Evolutionary conservation across 2,329 filamentous ascomycete species (phyloP), one percentile per base, ranked within the genome.

Genomic region (Nemania sp.): DNA sequence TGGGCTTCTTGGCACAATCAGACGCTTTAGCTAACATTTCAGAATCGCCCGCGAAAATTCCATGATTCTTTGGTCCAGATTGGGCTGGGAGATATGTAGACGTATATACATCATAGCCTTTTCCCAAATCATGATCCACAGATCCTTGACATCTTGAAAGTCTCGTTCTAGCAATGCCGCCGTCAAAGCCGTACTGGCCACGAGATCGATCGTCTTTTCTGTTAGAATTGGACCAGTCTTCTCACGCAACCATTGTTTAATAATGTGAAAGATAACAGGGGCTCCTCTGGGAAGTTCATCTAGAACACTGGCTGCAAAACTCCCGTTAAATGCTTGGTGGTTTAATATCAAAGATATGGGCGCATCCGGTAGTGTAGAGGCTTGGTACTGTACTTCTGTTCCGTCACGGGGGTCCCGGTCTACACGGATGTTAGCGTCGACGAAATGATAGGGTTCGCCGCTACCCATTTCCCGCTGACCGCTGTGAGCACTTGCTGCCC

Each of bases 261-360:
- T 6, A 9, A 5, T 14, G 7, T 7, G 15, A 22, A 40, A 5
- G 23, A 31, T 11, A 40, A 20, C 6, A 5, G 6, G 12, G 22
- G 14, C 14, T 12, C 9, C 9, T n/a, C 34, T 14, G 17, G 40
- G 23, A 8, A 51, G 23, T 17, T 28, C 23, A 33, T 17, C 20
- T 6, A 50, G 17, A 14, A n/a, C 23, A 2, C 33, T 24, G 14
- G 17, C 39, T 15, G 6, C 22, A 20, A 52, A 19, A 11, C 41
- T 52, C 14, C 49, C 49, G 17, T 52, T 26, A 12, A 52, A 46
- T 9, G 24, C 41, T 45, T 52, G 49, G 19, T 34, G 19, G 14
- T 5, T 20, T 6, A 52, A 39, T 23, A 45, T 40, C 8, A 12
- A 12, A 5, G 19, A 40, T 33, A 52, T 26, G 3, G 40, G 28